Percentiles rank a stretch among this genome's conserved stretches.
Conservation (phyloP, 78 protist species). For the Creolimax fragrantissima region DNA sequence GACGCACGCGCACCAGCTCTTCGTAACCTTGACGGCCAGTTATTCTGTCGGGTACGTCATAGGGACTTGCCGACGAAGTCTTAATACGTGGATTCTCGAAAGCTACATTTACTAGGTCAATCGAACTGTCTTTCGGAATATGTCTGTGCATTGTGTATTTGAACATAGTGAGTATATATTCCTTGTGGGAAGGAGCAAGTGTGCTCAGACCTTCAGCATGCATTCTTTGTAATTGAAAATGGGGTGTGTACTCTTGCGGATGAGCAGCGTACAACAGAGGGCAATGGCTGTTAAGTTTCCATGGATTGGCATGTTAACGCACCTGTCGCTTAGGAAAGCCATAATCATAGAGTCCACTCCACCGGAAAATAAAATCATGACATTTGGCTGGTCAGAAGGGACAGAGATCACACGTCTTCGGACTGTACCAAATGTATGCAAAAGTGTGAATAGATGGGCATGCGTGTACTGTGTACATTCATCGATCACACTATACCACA, state of each 20-base stretch:
- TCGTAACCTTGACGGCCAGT: conserved; percentile 25
- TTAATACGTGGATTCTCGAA: conserved; percentile 29
- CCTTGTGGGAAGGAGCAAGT: too few relatives aligned
- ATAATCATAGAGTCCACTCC: conserved; percentile 1
- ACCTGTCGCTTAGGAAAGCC: neutral
- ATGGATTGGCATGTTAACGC: neutral
- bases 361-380: neutral
- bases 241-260: too few relatives aligned
- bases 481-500: neutral
- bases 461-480: neutral
- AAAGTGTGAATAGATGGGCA: neutral
- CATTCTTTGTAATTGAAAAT: too few relatives aligned
- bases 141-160: neutral
- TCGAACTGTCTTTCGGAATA: conserved; percentile 29
- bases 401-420: neutral
- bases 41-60: conserved; percentile 53
- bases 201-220: too few relatives aligned
- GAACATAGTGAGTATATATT: too few relatives aligned
- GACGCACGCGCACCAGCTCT: conserved; percentile 28
- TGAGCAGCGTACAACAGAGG: too few relatives aligned
- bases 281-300: too few relatives aligned
- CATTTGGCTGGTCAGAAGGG: neutral
- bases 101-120: conserved; percentile 75
- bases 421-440: neutral
- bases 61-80: neutral